Conservation (phyloP, 768 basidiomycete species). For the Cystobasidium ongulense region DNA sequence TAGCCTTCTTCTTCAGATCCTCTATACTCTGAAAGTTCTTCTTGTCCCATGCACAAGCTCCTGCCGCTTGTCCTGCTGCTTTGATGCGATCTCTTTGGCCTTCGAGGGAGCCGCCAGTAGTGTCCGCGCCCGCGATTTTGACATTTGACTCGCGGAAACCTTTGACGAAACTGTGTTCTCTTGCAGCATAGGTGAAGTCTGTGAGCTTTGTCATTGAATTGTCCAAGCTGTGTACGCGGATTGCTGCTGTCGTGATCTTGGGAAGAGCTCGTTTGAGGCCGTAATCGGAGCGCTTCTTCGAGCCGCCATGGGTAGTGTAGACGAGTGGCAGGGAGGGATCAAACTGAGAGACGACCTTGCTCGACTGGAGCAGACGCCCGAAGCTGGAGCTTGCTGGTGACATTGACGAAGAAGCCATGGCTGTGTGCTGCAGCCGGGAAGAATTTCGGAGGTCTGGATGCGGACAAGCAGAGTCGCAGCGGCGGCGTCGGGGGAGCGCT, state of each 20-base stretch:
- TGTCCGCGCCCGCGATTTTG: background rate
- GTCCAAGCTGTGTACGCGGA: slow-evolving; percentile 24
- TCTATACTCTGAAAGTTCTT: slow-evolving; percentile 11
- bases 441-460: background rate
- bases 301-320: slow-evolving; percentile 28
- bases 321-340: slow-evolving; percentile 18
- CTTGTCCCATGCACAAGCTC: slow-evolving; percentile 18
- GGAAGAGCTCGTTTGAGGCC: slow-evolving; percentile 30
- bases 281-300: slow-evolving; percentile 26
- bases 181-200: slow-evolving; percentile 19
- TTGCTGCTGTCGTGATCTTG: slow-evolving; percentile 1
- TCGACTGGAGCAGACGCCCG: slow-evolving; percentile 8
- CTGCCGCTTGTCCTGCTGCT: background rate
- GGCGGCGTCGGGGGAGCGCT: background rate
- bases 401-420: background rate
- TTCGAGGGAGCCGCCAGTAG: background rate
- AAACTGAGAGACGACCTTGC: slow-evolving; percentile 23
- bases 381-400: background rate
- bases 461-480: background rate
- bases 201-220: slow-evolving; percentile 20
- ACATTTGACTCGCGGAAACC: slow-evolving; percentile 6
- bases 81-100: background rate
- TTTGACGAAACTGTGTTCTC: slow-evolving; percentile 2
- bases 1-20: slow-evolving; percentile 13
- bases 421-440: background rate